Evolutionary conservation across 768 basidiomycete genomes (phyloP), one percentile per base, ranked within the genome.

Genomic region (Boletus speciosus): DNA sequence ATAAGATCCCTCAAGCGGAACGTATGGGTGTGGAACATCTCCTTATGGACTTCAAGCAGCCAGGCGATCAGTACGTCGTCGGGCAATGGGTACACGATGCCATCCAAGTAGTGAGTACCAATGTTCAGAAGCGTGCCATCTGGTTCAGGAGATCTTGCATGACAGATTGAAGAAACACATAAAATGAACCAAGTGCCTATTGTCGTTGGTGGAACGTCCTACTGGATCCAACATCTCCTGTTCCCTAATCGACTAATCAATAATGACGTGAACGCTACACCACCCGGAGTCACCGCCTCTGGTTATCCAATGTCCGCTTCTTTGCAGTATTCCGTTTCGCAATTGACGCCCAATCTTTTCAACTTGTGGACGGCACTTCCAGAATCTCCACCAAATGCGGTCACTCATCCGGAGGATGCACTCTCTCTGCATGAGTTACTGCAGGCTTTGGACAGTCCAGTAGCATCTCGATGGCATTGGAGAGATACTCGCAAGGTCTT

Each of bases 201-300:
- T 52, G 76, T 96, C 7, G 94, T 96, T 43, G 97, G 97, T 3
- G 97, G 97, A 6, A 98, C 97, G 2, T 84, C 92, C 4, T 99
- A 99, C 67, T 99, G 95, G 88, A 90, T 96, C 25, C 96, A 99
- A 63, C 92, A 99, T 67, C 83, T 97, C 37, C 75, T 98, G 12
- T 98, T 98, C 65, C 90, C 94, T 0, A 83, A 86, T 63, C 81
- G 88, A 23, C 75, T 94, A 35, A 73, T 70, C 7, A 66, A 61
- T 23, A 62, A 69, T 16, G 60, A 72, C 14, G 50, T 65, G 31
- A 21, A 43, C 12, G 31, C 43, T 21, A 27, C 44, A 39, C 58
- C 27, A 45, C 38, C 44, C 31, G 54, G 48, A 21, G 55, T 29
- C 16, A 40, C 45, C n/a, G 7, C 49, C 25, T n/a, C 53, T 36